Percentiles rank a stretch among this genome's conserved stretches.
These are phyloP conservation scores for Apophysomyces trapeziformis DNA, from an alignment of 371 early-diverging fungal species.

Conservation along the genomic window DNA sequence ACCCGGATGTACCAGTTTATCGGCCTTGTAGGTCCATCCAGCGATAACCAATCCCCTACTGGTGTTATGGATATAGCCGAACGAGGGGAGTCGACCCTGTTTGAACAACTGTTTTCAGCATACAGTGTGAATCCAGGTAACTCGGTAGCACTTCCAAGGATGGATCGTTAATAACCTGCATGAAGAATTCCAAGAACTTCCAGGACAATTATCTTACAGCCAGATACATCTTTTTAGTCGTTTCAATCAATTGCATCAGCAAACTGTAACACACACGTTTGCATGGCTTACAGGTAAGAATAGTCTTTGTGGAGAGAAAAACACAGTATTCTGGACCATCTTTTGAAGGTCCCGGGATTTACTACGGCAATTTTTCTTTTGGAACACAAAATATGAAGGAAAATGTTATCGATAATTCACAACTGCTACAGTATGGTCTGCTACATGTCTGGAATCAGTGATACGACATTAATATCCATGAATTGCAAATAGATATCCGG, in stretches of 20 bases:
- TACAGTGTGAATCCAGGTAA: conserved; percentile 58
- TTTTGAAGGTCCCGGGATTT: conserved; percentile 66
- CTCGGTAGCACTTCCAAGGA: not conserved
- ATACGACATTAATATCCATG: not conserved
- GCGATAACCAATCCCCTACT: not conserved
- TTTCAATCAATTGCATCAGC: conserved; percentile 62
- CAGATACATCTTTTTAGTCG: conserved; percentile 65
- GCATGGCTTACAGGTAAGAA: conserved; percentile 69
- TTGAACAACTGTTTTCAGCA: conserved; percentile 57
- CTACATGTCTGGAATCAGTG: conserved; percentile 13
- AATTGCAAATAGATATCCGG: conserved; percentile 45
- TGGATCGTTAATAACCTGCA: not conserved
- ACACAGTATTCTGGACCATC: not conserved
- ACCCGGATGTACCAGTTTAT: conserved; percentile 83
- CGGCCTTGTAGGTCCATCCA: conserved; percentile 46
- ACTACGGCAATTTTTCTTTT: conserved; percentile 75
- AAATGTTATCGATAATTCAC: conserved; percentile 73
- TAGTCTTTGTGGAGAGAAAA: not conserved
- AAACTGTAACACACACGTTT: conserved; percentile 66
- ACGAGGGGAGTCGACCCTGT: conserved; percentile 46
- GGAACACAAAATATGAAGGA: conserved; percentile 72
- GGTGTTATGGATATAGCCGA: conserved; percentile 17
- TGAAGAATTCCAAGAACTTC: conserved; percentile 73
- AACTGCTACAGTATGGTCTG: conserved; percentile 64
- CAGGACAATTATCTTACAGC: conserved; percentile 55